Base-by-base conservation (phyloP, 2,329 filamentous ascomycete species). In the Thelonectria blattea region DNA sequence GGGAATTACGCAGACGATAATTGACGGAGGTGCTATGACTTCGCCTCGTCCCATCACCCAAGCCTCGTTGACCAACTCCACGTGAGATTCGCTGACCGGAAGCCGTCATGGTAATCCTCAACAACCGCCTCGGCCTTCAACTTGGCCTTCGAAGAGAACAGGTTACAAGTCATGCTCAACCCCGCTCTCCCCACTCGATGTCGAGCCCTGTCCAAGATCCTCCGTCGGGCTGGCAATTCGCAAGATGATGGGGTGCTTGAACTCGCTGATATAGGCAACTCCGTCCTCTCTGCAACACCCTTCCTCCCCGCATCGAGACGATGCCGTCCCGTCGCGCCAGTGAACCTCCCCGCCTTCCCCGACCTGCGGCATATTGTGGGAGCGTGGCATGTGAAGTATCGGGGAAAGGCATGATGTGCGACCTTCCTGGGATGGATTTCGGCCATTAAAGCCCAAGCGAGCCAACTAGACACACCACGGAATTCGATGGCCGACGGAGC, bases 391-490 rank as follows among this genome's bases (percentile, higher is more conserved):
- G 46, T 63, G 65, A 67, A 64, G 39, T 49, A 45, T 30, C 37
- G 46, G 52, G 60, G 50, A 56, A 63, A 45, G 53, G 46, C 45
- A 43, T 49, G 54, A 56, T 49, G 48, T 18, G 37, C 20, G 47
- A 15, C 37, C 27, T 41, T 27, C 30, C 24, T 56, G 34, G n/a
- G 22, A 56, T 48, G 52, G 48, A 43, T 27, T 12, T 41, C 53
- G 57, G 64, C 51, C 37, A 51, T 50, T 50, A 52, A 61, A 51
- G 48, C 42, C 58, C 52, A 66, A 58, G 53, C 58, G 53, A 62
- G 51, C 39, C 43, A 22, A 27, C 49, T 24, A 43, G 47, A 53
- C 48, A 50, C 10, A 42, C 24, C 43, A 17, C 53, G 49, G 54
- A 57, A 57, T 49, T 57, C n/a, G 39, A 61, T 41, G 54, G 34